Evolutionary conservation across 495 filamentous ascomycete genomes (phyloP), one percentile per base, ranked within the genome.

Genomic region (Penicillium argentinense): DNA sequence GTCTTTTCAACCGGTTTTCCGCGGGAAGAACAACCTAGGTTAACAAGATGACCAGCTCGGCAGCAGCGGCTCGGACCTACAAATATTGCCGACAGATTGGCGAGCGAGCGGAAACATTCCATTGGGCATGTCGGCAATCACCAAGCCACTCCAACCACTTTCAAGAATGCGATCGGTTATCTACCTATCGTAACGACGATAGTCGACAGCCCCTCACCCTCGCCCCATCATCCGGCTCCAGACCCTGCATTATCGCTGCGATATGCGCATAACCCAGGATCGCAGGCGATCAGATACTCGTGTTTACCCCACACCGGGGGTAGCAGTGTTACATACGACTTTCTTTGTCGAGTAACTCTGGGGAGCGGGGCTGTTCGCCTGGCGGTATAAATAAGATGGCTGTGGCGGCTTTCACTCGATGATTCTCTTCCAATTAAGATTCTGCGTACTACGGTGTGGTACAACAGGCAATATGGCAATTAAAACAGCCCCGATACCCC

Each of bases 11-110:
- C 7, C 33, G 33, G 33, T 21, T 36, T 21, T 3, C 33, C 33
- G 33, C 33, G 33, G 33, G 21, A 36, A 0, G 9, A 7, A 18
- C 18, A 18, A 21, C 17, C 33, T n/a, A 36, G 4, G 17, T 36
- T 36, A n/a, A n/a, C 17, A 18, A 36, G 33, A 36, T n/a, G 16
- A 5, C n/a, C 33, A 8, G 33, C 33, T 36, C 33, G 33, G 33
- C 33, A 36, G 14, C n/a, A 12, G 33, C 33, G 7, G 17, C 33
- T 36, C 33, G 33, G 33, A 21, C 33, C 17, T 36, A 11, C 25
- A n/a, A n/a, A n/a, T n/a, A 9, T 36, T 36, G 33, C 33, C 33
- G 33, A 36, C 33, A 36, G 21, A 19, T 36, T 36, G 33, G 33
- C 33, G 33, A 36, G 33, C 33, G 33, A 36, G 33, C 33, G 33